Conservation (phyloP, 192 early-diverging fungal species). For the Coemansia sp. region DNA sequence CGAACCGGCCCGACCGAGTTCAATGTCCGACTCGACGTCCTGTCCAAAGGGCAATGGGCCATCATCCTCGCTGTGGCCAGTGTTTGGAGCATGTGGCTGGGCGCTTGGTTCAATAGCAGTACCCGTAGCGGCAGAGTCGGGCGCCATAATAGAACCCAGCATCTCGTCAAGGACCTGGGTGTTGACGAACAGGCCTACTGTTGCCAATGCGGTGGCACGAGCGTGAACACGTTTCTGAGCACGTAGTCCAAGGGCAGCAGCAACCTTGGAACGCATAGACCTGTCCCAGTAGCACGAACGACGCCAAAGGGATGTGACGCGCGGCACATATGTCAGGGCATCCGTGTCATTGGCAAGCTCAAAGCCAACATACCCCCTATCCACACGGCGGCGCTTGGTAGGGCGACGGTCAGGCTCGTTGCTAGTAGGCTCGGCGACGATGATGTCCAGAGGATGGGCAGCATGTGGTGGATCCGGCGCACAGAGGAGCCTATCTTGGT, state of each 20-base stretch:
- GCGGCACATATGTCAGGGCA: neutral
- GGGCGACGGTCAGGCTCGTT: neutral
- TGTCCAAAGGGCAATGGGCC: neutral
- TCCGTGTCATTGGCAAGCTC: neutral
- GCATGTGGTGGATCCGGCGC: neutral
- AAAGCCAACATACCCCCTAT: neutral
- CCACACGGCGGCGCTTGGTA: neutral
- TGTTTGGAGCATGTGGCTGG: neutral
- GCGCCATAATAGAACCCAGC: neutral
- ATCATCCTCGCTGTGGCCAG: neutral
- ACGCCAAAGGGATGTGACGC: constrained; percentile 18
- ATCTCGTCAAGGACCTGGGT: neutral
- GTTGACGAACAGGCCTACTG: neutral
- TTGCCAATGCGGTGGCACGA: neutral
- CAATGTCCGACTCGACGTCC: constrained; percentile 14
- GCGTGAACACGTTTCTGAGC: neutral
- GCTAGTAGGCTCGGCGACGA: constrained; percentile 4
- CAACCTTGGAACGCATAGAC: neutral
- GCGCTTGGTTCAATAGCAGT: no score
- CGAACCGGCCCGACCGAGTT: constrained; percentile 20
- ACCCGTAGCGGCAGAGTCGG: neutral
- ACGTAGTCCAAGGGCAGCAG: neutral
- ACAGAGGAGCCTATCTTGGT: neutral
- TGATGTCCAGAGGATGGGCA: neutral
- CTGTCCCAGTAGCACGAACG: constrained; percentile 23